Base-by-base conservation (phyloP, 208 protist species). In the Leptomonas seymouri region DNA sequence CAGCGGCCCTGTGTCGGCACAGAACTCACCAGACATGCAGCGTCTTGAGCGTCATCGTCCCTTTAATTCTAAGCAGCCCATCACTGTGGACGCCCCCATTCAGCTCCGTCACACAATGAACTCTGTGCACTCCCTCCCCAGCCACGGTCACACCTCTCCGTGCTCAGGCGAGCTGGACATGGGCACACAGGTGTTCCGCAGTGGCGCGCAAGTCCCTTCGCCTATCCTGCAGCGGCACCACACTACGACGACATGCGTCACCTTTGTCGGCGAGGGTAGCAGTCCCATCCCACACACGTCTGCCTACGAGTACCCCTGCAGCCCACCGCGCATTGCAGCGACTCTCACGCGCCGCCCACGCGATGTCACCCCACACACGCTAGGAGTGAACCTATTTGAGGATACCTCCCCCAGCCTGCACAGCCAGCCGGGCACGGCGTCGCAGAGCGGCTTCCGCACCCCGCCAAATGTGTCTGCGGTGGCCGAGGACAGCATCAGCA, bases 141-240 rank as follows among this genome's bases (percentile, higher is more conserved):
- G 27, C 23, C 18, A 31, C 39, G 23, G 56, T 27, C 58, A 39
- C 42, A 39, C 41, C 42, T 53, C 44, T 5, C 44, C 44, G 42
- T 63, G 27, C 18, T 36, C 58, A 5, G 39, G 42, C 18, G 42
- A 49, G 18, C 21, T 12, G 9, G 69, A 68, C 31, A 62, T 68
- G 69, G 60, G 25, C 31, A 75, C 69, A 12, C 69, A 67, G 45
- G 45, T 68, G 6, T 68, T 75, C 39, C 30, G 59, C 46, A 41
- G 51, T n/a, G 44, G 41, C 3, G 28, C 54, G 31, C 63, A 55
- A 15, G 23, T 67, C 34, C 16, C 28, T 31, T 55, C 54, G 0
- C 61, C 69, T 21, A 46, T 63, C 12, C 30, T 36, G 48, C 58
- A 63, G 58, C 58, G 44, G 4, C 58, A 51, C 58, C 39, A 51